phyloP scores from a whole-genome alignment of 352 stramenopile genomes.

The Aphanomyces cochlioides region DNA sequence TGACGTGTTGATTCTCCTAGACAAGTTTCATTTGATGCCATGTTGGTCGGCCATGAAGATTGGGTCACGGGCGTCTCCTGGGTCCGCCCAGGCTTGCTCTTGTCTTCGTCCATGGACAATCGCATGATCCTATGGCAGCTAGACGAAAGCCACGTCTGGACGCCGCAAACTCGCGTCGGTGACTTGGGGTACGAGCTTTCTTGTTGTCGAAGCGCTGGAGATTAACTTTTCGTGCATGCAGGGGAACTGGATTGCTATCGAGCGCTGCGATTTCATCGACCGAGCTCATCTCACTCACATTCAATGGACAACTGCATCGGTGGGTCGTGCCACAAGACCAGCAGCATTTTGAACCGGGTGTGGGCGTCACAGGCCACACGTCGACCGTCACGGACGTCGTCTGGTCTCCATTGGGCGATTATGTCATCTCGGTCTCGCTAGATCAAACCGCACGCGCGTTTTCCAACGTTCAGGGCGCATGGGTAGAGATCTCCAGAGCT shows the following conservation, averaged over 20 bases:
- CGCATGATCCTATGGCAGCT: conserved; percentile 61
- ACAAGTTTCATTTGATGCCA: conserved; percentile 53
- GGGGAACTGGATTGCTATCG: conserved; percentile 8
- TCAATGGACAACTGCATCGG: conserved; percentile 59
- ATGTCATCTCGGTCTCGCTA: conserved; percentile 66
- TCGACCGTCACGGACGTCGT: conserved; percentile 57
- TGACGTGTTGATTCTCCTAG: neutral
- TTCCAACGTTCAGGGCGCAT: conserved; percentile 36
- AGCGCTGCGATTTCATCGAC: neutral
- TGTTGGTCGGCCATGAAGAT: conserved; percentile 72
- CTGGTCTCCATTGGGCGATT: conserved; percentile 57
- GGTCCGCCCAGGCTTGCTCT: conserved; percentile 35
- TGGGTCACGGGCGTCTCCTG: conserved; percentile 75
- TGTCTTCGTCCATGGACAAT: conserved; percentile 79
- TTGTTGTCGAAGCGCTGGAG: neutral
- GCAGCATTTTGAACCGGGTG: conserved; percentile 47
- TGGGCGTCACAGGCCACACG: conserved; percentile 56
- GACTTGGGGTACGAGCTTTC: conserved; percentile 37
- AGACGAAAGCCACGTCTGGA: conserved; percentile 39
- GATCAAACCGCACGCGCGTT: conserved; percentile 69
- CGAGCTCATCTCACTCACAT: conserved; percentile 58
- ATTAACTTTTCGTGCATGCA: neutral
- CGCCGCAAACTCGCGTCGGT: conserved; percentile 49
- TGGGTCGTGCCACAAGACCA: conserved; percentile 42
- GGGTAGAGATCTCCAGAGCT: conserved; percentile 65